Percentiles rank a stretch among this genome's conserved stretches.
Evolutionary conservation across 163 green algal species (phyloP).

Genomic region (Coccomyxa subellipsoidea): DNA sequence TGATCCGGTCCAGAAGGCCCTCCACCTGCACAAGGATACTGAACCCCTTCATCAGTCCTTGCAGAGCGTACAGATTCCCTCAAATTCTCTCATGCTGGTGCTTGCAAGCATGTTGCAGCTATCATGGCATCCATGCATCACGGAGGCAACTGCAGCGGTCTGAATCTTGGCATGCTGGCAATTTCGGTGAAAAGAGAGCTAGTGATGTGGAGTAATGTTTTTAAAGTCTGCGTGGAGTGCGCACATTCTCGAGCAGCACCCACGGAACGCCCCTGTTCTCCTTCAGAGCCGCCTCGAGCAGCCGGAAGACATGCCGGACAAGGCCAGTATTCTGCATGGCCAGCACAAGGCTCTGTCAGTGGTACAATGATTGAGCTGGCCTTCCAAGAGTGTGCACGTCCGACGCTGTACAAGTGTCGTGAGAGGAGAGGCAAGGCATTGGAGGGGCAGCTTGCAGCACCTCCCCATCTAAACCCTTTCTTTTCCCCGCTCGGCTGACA

Average conservation of each 20-base stretch:
- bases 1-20: conserved; percentile 64
- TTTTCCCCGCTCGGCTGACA: conserved; percentile 68
- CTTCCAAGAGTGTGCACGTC: not conserved
- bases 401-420: not conserved
- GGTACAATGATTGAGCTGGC: not conserved
- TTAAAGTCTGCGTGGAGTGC: too few relatives aligned
- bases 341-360: not conserved
- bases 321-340: conserved; percentile 57
- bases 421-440: not conserved
- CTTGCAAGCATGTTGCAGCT: too few relatives aligned
- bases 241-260: conserved; percentile 89
- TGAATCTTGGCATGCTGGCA: too few relatives aligned
- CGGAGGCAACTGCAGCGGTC: too few relatives aligned
- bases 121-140: too few relatives aligned
- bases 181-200: too few relatives aligned
- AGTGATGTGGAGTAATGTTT: too few relatives aligned
- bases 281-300: conserved; percentile 55
- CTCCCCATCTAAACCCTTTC: conserved; percentile 61
- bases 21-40: conserved; percentile 80
- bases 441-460: conserved; percentile 5
- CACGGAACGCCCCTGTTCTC: conserved; percentile 63
- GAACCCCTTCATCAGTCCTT: not conserved
- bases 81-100: too few relatives aligned
- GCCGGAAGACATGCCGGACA: conserved; percentile 82
- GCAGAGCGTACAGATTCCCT: conserved; percentile 46